phyloP scores from a whole-genome alignment of 805 yeast genomes.

The Sugiyamaella marilandica region DNA sequence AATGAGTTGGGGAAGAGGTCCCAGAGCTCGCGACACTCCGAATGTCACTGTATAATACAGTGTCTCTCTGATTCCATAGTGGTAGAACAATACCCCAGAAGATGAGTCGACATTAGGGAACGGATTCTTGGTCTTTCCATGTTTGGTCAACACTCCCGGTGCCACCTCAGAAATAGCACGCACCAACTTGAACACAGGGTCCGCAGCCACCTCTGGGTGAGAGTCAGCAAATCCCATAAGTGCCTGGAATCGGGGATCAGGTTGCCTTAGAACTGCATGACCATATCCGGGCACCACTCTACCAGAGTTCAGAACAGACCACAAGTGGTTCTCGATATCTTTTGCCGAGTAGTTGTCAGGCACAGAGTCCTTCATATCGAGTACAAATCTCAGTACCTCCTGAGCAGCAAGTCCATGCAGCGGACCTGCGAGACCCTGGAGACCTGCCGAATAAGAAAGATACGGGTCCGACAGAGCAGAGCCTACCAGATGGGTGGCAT shows the following conservation, averaged over 20 bases:
- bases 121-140: conserved; percentile 83
- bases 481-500: conserved; percentile 77
- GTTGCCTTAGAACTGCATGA: conserved; percentile 77
- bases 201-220: conserved; percentile 51
- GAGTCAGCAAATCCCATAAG: conserved; percentile 61
- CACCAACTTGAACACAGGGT: conserved; percentile 63
- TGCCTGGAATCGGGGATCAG: conserved; percentile 78
- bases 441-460: conserved; percentile 71
- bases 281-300: conserved; percentile 87
- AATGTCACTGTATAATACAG: conserved; percentile 75
- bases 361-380: conserved; percentile 47
- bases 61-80: conserved; percentile 71
- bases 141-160: conserved; percentile 67
- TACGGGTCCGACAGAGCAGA: conserved; percentile 74
- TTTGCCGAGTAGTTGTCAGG: conserved; percentile 37
- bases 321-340: conserved; percentile 60
- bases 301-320: conserved; percentile 66
- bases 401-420: conserved; percentile 83
- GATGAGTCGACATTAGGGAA: conserved; percentile 80
- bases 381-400: conserved; percentile 72
- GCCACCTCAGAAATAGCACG: conserved; percentile 62
- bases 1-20: conserved; percentile 72
- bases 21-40: conserved; percentile 78
- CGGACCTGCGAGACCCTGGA: conserved; percentile 82
- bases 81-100: conserved; percentile 72